Base-by-base conservation (phyloP, 495 filamentous ascomycete genomes). In the Aspergillus taichungensis region DNA sequence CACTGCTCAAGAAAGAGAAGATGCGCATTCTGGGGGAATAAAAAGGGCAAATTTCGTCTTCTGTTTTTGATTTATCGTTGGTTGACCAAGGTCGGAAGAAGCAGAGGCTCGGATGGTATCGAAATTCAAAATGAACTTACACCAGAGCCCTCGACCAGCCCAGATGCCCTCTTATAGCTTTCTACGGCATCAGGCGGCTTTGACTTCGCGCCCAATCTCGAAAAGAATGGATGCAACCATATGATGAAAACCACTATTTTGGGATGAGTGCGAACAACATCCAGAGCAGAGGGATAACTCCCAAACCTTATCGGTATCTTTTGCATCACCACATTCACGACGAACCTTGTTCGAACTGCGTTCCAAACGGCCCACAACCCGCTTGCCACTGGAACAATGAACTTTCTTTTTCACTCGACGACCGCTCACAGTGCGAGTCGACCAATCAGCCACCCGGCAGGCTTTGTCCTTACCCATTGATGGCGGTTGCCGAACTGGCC, bases 261-360 rank as follows among this genome's bases (percentile, higher is more conserved):
- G 1, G 18, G 18, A 24, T 24, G 18, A 24, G 18, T 24, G 4
- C 18, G 4, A 24, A 24, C n/a, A 24, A 24, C 18, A 24, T 4
- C 18, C 18, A 24, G 18, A 24, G 18, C 18, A 24, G 18, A 24
- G 18, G 18, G 18, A 24, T 4, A 24, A 24, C 18, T 1, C 18
- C 18, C 18, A 34, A 49, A 45, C 32, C 43, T 51, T 46, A 41
- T 42, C 37, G 43, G 38, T 24, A 49, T 36, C 36, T 39, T 52
- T 52, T 52, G 53, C 53, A 56, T 56, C 53, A 56, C 24, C 43
- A 56, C 49, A 47, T 40, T 7, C 12, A 13, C 6, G 29, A 40
- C 27, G 35, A 42, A 47, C 30, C 48, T 43, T 50, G 46, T 45
- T 36, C 35, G 14, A 42, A 36, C n/a, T 41, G 28, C 14, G 37